phyloP scores from a whole-genome alignment of 495 filamentous ascomycete species.

The Penicillium argentinense region DNA sequence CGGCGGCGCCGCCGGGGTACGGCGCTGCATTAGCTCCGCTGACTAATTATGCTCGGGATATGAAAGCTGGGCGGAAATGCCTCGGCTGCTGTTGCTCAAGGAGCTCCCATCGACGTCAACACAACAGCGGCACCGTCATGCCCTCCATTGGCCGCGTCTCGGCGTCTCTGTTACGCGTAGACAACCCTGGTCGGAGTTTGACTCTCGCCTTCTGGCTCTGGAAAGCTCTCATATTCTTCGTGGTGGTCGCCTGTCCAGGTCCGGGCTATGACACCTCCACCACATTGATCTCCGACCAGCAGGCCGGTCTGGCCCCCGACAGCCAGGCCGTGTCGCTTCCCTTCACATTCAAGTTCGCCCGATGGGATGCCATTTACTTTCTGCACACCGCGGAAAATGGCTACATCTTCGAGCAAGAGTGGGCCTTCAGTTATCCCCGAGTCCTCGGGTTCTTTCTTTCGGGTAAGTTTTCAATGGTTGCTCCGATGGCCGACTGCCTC shows the following conservation, averaged over 20 bases:
- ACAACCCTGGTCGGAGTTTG: slow-evolving; percentile 37
- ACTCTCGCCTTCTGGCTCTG: slow-evolving; percentile 52
- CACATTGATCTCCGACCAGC: slow-evolving; percentile 50
- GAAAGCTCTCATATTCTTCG: slow-evolving; percentile 70
- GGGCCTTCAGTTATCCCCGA: slow-evolving; percentile 80
- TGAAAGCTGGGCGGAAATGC: not conserved
- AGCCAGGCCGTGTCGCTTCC: slow-evolving; percentile 20
- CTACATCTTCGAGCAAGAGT: slow-evolving; percentile 91
- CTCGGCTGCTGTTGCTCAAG: not conserved
- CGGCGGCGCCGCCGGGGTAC: no score
- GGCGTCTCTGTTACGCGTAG: slow-evolving; percentile 29
- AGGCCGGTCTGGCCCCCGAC: slow-evolving; percentile 10
- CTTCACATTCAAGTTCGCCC: slow-evolving; percentile 55
- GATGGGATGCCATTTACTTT: slow-evolving; percentile 96
- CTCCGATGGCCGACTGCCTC: no score
- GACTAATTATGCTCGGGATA: not conserved
- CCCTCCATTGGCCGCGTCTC: slow-evolving; percentile 12
- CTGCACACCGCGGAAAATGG: slow-evolving; percentile 64
- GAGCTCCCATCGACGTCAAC: not conserved
- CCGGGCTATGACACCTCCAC: slow-evolving; percentile 90
- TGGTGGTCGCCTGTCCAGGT: slow-evolving; percentile 65
- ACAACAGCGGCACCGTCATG: slow-evolving; percentile 10
- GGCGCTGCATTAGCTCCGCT: no score
- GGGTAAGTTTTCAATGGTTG: slow-evolving; percentile 46
- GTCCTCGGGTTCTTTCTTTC: slow-evolving; percentile 45